phyloP scores from a whole-genome alignment of 495 filamentous ascomycete species.

The Penicillium diatomitis region DNA sequence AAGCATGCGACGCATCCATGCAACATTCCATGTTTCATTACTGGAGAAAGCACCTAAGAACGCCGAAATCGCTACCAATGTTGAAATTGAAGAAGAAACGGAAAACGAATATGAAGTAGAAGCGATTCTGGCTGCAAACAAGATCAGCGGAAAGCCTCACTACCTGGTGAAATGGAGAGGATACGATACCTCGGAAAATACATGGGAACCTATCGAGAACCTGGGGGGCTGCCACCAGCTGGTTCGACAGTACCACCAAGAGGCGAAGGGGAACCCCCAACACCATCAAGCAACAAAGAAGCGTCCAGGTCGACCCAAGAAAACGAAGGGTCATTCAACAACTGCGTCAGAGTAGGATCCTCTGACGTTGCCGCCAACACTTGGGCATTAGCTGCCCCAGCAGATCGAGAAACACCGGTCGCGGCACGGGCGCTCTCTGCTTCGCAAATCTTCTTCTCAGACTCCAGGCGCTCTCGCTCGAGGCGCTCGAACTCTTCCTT shows the following conservation, averaged over 20 bases:
- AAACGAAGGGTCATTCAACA: not conserved
- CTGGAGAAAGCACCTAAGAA: not conserved
- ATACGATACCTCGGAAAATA: conserved; percentile 6
- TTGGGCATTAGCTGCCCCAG: no score
- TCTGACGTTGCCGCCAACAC: not conserved
- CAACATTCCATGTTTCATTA: not conserved
- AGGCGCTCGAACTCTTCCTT: no score
- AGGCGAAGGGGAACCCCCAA: not conserved
- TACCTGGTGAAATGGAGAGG: conserved; percentile 3
- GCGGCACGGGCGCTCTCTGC: no score
- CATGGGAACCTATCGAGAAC: conserved; percentile 5
- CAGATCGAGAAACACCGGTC: no score
- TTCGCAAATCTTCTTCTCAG: no score
- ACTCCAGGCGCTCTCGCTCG: no score
- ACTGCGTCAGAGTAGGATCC: no score
- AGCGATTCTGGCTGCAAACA: not conserved
- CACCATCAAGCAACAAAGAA: not conserved
- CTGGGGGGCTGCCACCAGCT: conserved; percentile 1
- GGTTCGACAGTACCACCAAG: not conserved
- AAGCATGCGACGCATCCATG: not conserved
- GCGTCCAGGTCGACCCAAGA: not conserved
- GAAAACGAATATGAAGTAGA: conserved; percentile 5
- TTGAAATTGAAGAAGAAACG: conserved; percentile 4
- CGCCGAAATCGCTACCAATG: not conserved
- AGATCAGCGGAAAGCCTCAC: not conserved